Conservation (phyloP, 2,329 filamentous ascomycete species). For the Incumbomyces lentus region DNA sequence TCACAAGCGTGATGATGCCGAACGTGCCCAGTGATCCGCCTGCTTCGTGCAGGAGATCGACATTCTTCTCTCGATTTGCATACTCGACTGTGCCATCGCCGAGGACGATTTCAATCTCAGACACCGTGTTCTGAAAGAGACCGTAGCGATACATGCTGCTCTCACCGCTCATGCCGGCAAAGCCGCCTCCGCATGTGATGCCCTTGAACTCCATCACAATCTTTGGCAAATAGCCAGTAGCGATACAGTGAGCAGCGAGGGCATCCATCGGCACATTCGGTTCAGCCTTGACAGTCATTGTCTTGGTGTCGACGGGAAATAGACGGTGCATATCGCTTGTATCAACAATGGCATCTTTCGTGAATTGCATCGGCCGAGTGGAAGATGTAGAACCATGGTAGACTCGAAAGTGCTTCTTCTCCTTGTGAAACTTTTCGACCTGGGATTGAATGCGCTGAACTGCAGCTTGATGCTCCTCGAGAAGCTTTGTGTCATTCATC, state of each 20-base stretch:
- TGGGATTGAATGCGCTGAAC: constrained; percentile 37
- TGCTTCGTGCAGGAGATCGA: constrained; percentile 54
- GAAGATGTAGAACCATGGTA: constrained; percentile 70
- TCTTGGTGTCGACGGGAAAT: constrained; percentile 9
- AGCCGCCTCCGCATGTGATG: constrained; percentile 59
- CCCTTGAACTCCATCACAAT: constrained; percentile 62
- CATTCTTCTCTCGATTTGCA: constrained; percentile 43
- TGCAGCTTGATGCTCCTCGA: constrained; percentile 28
- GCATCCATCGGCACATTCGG: constrained; percentile 59
- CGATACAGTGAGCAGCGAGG: constrained; percentile 47
- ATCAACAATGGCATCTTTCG: constrained; percentile 18
- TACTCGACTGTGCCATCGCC: constrained; percentile 47
- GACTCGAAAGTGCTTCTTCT: constrained; percentile 56
- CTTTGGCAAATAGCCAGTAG: constrained; percentile 47
- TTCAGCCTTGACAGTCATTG: constrained; percentile 30
- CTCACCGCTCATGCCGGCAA: constrained; percentile 56
- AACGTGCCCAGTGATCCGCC: constrained; percentile 56
- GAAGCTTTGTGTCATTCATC: constrained; percentile 2
- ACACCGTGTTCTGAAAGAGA: constrained; percentile 52
- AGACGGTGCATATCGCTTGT: constrained; percentile 19
- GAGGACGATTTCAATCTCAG: constrained; percentile 53
- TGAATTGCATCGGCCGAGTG: constrained; percentile 49
- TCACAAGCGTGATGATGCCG: constrained; percentile 50
- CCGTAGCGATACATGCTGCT: constrained; percentile 59
- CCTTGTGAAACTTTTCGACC: constrained; percentile 38